These are phyloP conservation scores for Xylariaceae sp. DNA, from an alignment of 2,329 filamentous ascomycete species.

Conservation along the genomic window DNA sequence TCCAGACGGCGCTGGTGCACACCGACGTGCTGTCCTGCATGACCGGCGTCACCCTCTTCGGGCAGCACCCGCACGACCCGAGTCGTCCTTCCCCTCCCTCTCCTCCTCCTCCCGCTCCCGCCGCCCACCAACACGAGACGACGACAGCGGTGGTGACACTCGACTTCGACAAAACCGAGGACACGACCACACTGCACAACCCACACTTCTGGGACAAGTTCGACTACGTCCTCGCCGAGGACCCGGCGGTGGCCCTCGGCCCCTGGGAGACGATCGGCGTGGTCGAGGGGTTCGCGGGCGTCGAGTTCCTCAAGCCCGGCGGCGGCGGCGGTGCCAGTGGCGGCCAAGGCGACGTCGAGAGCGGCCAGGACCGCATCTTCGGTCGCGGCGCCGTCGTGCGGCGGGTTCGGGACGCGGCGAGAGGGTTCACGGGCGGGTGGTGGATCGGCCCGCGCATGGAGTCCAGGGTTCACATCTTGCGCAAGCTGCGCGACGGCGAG, in stretches of 20 bases:
- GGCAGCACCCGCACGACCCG: slow-evolving; percentile 35
- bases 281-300: slow-evolving; percentile 49
- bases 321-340: slow-evolving; percentile 15
- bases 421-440: slow-evolving; percentile 48
- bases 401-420: slow-evolving; percentile 32
- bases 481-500: slow-evolving; percentile 22
- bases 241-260: slow-evolving; percentile 37
- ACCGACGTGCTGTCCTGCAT: slow-evolving; percentile 62
- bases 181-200: slow-evolving; percentile 32
- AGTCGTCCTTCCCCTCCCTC: too few species aligned
- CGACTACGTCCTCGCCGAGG: slow-evolving; percentile 54
- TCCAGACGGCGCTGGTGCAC: slow-evolving; percentile 41
- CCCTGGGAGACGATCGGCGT: slow-evolving; percentile 50
- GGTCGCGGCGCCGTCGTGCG: slow-evolving; percentile 37
- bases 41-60: slow-evolving; percentile 63
- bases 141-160: slow-evolving; percentile 25
- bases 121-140: slow-evolving; percentile 13
- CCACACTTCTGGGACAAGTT: slow-evolving; percentile 55
- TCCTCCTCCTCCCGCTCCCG: too few species aligned
- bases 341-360: slow-evolving; percentile 16
- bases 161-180: slow-evolving; percentile 57
- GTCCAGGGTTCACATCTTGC: slow-evolving; percentile 45
- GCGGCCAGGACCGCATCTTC: slow-evolving; percentile 26
- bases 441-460: slow-evolving; percentile 58
- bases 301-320: slow-evolving; percentile 49